Evolutionary conservation across 2,329 filamentous ascomycete genomes (phyloP), one percentile per base, ranked within the genome.

Genomic region (Diaporthe vexans): DNA sequence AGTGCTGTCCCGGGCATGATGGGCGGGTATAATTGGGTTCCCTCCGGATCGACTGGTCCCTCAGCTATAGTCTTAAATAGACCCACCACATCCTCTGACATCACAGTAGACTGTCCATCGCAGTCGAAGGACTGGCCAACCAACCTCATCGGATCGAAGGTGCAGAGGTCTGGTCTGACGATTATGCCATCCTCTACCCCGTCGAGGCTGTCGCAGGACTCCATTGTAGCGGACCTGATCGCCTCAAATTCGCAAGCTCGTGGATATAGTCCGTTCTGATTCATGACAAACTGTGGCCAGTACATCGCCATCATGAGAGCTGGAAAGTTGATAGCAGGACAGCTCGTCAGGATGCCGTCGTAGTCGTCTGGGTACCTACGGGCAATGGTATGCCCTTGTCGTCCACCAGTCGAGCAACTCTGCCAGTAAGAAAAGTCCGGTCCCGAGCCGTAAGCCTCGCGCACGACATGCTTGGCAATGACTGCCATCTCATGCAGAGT

Each of bases 191-290:
- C 85, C 1, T 78, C 73, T 2, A 84, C 84, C 7, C 86, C 86
- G 1, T 87, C 77, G 21, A 88, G 84, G 7, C 87, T 87, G 72
- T 89, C 86, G 70, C 88, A 88, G 17, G 77, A 79, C 57, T 83
- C 54, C 19, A 87, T 78, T 71, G 86, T 85, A 1, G 79, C 82
- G 0, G 68, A 51, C 2, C 71, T 76, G 80, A 78, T 86, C 80
- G 61, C 81, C 75, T 7, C 81, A 72, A 87, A 80, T 75, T 85
- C 82, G 65, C 81, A 82, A 73, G 68, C 81, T 87, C 78, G 77
- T 88, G 89, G 24, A 82, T 85, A 85, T 2, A 70, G 40, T 3
- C 71, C 72, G 19, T 40, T 13, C 76, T 17, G 19, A 67, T 13
- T 51, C 81, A 78, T 78, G 81, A 56, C 52, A 24, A 48, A 37